Evolutionary conservation across 148 eudicot species (phyloP).

Genomic region (Hydrangea macrophylla): DNA sequence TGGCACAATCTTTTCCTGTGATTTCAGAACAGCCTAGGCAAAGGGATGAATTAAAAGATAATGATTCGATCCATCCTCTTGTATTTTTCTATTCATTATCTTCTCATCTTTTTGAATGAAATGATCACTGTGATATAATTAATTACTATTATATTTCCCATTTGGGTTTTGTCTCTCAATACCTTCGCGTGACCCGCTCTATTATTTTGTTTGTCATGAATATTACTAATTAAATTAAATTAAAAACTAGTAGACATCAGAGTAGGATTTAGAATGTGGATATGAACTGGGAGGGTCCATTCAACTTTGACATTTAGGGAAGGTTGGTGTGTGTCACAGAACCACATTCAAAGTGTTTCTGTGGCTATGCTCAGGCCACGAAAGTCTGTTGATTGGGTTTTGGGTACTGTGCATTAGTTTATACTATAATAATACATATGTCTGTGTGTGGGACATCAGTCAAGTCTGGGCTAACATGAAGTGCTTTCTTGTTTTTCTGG

Average conservation of each 20-base stretch:
- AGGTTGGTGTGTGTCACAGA: not conserved
- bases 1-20: not conserved
- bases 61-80: not conserved
- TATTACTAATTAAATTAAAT: not conserved
- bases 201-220: not conserved
- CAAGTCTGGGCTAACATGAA: not conserved
- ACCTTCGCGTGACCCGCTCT: not conserved
- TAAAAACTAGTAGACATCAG: no score
- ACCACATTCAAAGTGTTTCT: not conserved
- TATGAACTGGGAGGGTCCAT: conserved; percentile 8
- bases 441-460: not conserved
- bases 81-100: not conserved
- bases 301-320: conserved; percentile 3
- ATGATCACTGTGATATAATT: no score
- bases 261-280: not conserved
- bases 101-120: not conserved
- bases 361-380: no score
- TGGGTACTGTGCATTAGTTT: not conserved
- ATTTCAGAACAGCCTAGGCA: no score
- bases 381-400: not conserved
- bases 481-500: not conserved
- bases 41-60: not conserved
- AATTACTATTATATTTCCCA: no score
- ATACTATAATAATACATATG: no score
- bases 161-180: not conserved